Base-by-base conservation (phyloP, 495 filamentous ascomycete genomes). In the Parachaetomium inaequale region DNA sequence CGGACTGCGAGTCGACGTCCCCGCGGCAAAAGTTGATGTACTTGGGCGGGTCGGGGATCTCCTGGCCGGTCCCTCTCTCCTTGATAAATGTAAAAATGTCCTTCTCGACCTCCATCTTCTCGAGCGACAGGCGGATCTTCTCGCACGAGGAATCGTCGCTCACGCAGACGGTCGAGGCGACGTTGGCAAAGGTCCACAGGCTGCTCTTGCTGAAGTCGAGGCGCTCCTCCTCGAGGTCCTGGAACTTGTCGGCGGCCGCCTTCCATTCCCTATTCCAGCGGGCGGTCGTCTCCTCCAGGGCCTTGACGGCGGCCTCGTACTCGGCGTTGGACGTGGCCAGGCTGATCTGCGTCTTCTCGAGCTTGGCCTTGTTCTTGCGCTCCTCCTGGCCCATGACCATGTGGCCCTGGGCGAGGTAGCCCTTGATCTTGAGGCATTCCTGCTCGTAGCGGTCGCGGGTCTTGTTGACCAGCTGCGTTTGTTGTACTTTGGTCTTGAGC, bases 351-450 rank as follows among this genome's bases (percentile, higher is more conserved):
- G 95, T 97, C 79, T 99, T 99, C 74, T 99, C 95, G 50, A 99
- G 84, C 75, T 94, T 96, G 26, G 93, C 91, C 78, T 99, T 99
- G 74, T 99, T 99, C 78, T 97, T 98, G 40, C 93, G 83, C 75
- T 99, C 95, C 66, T 99, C 95, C 62, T 99, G 95, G 12, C 95
- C 95, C 95, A 98, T 98, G 42, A 99, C 95, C 95, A 99, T 99
- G 70, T 99, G 95, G 19, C 94, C 95, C 74, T 99, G 95, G 10
- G 95, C 95, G 19, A 98, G 84, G 68, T 98, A 99, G 21, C 95
- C 94, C 70, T 99, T 99, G 68, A 99, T 98, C 70, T 94, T 93
- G 19, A 99, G 80, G 69, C 92, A 97, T 59, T 99, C 95, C 73
- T 98, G 93, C 73, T 99, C 95, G 66, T 92, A 99, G 29, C 87